A percentile compares a stretch with the other conserved stretches of the same genome.
phyloP scores from a whole-genome alignment of 2,329 filamentous ascomycete genomes.

The Monosporascus sp. region DNA sequence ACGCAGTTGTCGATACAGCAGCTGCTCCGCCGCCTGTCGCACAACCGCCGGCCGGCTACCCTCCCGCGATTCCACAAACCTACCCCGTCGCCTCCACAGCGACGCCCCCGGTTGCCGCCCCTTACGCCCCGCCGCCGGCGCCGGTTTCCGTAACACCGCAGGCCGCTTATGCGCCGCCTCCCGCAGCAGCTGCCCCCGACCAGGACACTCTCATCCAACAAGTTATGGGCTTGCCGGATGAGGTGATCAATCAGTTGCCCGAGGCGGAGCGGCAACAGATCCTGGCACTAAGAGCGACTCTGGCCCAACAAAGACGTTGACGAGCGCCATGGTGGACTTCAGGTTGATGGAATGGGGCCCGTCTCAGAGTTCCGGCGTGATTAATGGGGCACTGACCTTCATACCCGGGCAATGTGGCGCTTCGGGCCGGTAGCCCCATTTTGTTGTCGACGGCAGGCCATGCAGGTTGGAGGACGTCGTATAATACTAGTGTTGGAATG shows the following conservation, averaged over 20 bases:
- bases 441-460: too few species aligned
- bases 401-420: not conserved
- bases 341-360: not conserved
- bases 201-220: conserved; percentile 73
- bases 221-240: conserved; percentile 73
- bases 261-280: conserved; percentile 75
- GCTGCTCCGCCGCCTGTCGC: conserved; percentile 35
- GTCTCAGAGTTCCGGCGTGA: not conserved
- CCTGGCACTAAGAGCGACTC: conserved; percentile 65
- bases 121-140: conserved; percentile 41
- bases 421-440: too few species aligned
- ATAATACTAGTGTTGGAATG: too few species aligned
- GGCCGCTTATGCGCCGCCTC: conserved; percentile 36
- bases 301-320: conserved; percentile 39
- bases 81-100: conserved; percentile 37
- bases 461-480: too few species aligned
- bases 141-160: conserved; percentile 22
- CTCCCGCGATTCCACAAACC: conserved; percentile 27
- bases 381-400: not conserved
- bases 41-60: conserved; percentile 32
- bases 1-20: conserved; percentile 67
- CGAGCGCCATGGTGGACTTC: not conserved
- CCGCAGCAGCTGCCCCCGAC: conserved; percentile 38
- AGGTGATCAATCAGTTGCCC: conserved; percentile 73
- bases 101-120: conserved; percentile 43